Evolutionary conservation across 495 filamentous ascomycete genomes (phyloP), one percentile per base, ranked within the genome.

Genomic region (Jackrogersella minutella): DNA sequence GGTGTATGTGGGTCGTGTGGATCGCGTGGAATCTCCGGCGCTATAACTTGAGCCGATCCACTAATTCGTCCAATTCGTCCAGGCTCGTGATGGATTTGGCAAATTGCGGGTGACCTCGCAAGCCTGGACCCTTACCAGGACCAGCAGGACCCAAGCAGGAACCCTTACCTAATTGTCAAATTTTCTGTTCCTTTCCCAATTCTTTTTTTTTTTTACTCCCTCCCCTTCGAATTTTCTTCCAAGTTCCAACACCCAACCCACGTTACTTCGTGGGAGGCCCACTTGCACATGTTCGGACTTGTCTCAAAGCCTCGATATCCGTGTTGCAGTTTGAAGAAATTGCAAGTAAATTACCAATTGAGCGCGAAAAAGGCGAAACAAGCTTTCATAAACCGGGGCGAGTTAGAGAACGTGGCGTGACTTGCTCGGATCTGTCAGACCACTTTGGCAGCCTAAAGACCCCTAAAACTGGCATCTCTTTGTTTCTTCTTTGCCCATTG

Each of bases 371-470:
- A 46, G 55, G 56, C 61, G 59, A 65, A 64, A 64, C 52, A 69
- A 65, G 66, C 66, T 69, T 69, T 69, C 51, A 60, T 65, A 69
- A 61, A 64, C 44, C 51, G 66, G 66, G 66, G 60, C 61, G 33
- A 51, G 37, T 64, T 64, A 17, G 10, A 57, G 41, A 34, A 13
- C 51, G 66, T 69, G 66, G 66, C 66, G 66, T 69, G 66, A 69
- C 66, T 69, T 69, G 10, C 41, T n/a, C 19, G 43, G 37, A 61
- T 57, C 65, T 55, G 66, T 69, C 66, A 69, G 66, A 34, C 66
- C 66, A 69, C 66, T 65, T 64, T 69, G 61, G 43, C 66, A 69
- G 66, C 66, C 66, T 69, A 69, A 69, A 69, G 53, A 56, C 56
- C 65, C 66, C 66, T 69, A 69, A 56, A 69, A 65, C 61, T 58